phyloP scores from a whole-genome alignment of 768 basidiomycete species.

The Suillus hirtellus region DNA sequence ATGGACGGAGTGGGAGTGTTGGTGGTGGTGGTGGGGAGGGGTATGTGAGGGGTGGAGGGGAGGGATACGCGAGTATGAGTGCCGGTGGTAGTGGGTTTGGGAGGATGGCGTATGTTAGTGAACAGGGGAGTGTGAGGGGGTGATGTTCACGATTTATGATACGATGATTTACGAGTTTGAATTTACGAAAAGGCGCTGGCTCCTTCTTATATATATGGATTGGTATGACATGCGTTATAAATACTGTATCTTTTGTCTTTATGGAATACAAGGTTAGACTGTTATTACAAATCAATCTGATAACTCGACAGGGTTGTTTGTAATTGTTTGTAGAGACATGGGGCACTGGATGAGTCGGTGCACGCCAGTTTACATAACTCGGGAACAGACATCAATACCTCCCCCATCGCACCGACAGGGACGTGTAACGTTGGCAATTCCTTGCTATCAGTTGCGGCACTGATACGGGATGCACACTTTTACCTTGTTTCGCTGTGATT shows the following conservation, averaged over 20 bases:
- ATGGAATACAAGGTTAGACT: neutral
- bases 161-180: neutral
- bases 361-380: too few species aligned
- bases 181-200: slow-evolving; percentile 2
- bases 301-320: too few species aligned
- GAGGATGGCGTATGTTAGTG: neutral
- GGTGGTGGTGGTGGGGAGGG: neutral
- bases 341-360: too few species aligned
- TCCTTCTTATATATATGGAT: neutral
- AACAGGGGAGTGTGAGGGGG: slow-evolving; percentile 5
- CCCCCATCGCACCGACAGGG: too few species aligned
- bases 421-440: too few species aligned
- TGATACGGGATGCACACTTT: too few species aligned
- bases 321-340: too few species aligned
- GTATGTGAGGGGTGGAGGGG: neutral
- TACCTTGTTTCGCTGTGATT: neutral
- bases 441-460: too few species aligned
- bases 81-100: neutral
- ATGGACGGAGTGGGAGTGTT: neutral
- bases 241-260: neutral
- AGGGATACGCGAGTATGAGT: neutral
- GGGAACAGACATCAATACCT: too few species aligned
- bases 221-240: neutral
- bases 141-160: neutral
- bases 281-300: too few species aligned